Evolutionary conservation across 306 rosid genomes (phyloP).

Genomic region (Castanopsis chinensis): DNA sequence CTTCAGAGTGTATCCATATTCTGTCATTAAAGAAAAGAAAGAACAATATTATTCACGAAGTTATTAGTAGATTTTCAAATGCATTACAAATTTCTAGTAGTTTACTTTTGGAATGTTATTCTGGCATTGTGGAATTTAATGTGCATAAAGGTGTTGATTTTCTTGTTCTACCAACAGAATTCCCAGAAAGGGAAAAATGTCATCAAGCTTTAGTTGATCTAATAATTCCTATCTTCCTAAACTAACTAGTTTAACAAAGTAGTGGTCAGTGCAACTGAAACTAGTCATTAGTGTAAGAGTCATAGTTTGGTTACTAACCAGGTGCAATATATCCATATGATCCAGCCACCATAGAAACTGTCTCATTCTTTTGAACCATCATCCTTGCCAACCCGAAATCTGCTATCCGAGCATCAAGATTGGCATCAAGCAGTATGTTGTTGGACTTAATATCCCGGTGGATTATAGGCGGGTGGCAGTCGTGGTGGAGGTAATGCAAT

Average conservation of each 20-base stretch:
- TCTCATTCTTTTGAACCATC: constrained; percentile 75
- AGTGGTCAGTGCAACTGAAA: not conserved
- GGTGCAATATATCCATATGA: constrained; percentile 97
- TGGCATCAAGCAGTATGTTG: constrained; percentile 82
- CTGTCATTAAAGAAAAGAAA: constrained; percentile 33
- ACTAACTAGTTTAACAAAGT: not conserved
- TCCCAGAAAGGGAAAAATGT: not conserved
- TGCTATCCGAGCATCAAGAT: constrained; percentile 76
- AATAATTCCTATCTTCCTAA: not conserved
- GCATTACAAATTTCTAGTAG: not conserved
- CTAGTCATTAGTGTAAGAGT: not conserved
- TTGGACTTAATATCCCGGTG: constrained; percentile 89
- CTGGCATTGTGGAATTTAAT: not conserved
- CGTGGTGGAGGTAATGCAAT: constrained; percentile 80
- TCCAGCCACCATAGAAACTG: constrained; percentile 86
- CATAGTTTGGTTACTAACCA: constrained; percentile 37
- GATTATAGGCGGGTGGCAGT: constrained; percentile 72
- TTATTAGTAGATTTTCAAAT: not conserved
- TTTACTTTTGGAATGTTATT: not conserved
- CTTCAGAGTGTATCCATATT: constrained; percentile 80
- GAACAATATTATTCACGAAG: not conserved
- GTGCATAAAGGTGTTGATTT: no score
- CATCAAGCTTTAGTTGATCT: not conserved
- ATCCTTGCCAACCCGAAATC: constrained; percentile 93
- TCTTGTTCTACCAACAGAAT: no score